Percentiles rank a stretch among this genome's conserved stretches.
These are phyloP conservation scores for Trichoderma asperelloides DNA, from an alignment of 495 filamentous ascomycete species.

Conservation along the genomic window DNA sequence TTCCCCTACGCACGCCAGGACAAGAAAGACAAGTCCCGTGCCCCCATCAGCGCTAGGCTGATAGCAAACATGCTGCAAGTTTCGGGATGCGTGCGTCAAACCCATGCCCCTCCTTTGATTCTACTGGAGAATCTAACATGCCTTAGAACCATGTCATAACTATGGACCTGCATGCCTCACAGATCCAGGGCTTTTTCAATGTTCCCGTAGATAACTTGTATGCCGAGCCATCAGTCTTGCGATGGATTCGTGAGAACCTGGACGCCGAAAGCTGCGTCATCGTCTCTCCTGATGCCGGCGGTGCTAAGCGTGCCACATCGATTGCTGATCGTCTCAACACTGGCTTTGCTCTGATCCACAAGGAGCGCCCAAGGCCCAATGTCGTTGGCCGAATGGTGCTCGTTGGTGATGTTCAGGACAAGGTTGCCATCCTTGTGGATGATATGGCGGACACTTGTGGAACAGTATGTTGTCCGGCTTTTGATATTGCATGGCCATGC, in stretches of 20 bases:
- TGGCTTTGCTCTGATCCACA: slow-evolving; percentile 97
- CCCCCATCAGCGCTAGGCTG: slow-evolving; percentile 82
- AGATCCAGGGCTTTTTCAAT: slow-evolving; percentile 94
- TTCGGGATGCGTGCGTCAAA: slow-evolving; percentile 46
- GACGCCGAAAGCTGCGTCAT: slow-evolving; percentile 80
- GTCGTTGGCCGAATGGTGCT: slow-evolving; percentile 96
- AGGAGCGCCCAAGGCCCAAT: slow-evolving; percentile 90
- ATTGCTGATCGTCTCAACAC: slow-evolving; percentile 92
- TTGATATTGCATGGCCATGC: background rate
- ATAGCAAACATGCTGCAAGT: slow-evolving; percentile 98
- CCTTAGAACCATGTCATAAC: slow-evolving; percentile 74
- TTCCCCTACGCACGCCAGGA: slow-evolving; percentile 99
- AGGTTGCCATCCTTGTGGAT: slow-evolving; percentile 48
- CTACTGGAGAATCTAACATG: slow-evolving; percentile 24
- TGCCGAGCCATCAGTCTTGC: slow-evolving; percentile 84
- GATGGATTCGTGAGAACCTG: slow-evolving; percentile 85
- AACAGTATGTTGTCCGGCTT: slow-evolving; percentile 13
- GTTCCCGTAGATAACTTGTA: slow-evolving; percentile 97
- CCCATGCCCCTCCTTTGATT: background rate
- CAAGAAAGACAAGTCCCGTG: slow-evolving; percentile 95
- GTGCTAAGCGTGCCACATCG: slow-evolving; percentile 92
- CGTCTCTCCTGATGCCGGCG: slow-evolving; percentile 92
- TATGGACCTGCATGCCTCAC: slow-evolving; percentile 74
- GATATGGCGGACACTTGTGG: slow-evolving; percentile 96
- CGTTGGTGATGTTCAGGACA: slow-evolving; percentile 62